Evolutionary conservation across 306 rosid genomes (phyloP).

Genomic region (Urtica urens): DNA sequence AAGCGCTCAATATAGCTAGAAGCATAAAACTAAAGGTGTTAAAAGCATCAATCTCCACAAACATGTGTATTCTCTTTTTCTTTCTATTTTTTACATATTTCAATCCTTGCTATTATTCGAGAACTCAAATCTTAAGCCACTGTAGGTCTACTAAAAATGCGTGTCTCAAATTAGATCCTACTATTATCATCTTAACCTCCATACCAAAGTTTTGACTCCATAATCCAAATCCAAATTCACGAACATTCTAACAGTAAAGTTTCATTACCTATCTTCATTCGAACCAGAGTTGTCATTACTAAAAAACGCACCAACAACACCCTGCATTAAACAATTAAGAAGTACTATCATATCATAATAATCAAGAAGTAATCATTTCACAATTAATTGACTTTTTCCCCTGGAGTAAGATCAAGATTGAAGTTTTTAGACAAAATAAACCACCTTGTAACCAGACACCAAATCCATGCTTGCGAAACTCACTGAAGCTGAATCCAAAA

Average conservation of each 20-base stretch:
- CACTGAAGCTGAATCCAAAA: constrained; percentile 10
- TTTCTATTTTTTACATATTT: background rate
- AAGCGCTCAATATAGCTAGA: constrained; percentile 75
- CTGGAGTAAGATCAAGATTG: too few species aligned
- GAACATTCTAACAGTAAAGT: background rate
- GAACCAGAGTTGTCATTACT: constrained; percentile 74
- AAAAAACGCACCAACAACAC: constrained; percentile 81
- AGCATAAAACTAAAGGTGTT: constrained; percentile 6
- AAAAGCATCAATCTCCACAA: background rate
- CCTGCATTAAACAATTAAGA: constrained; percentile 29
- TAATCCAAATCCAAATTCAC: background rate
- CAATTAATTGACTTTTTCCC: too few species aligned
- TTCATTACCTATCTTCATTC: constrained; percentile 63
- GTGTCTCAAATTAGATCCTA: too few species aligned
- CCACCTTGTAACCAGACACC: constrained; percentile 91
- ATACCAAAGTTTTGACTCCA: too few species aligned
- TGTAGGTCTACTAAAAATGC: too few species aligned
- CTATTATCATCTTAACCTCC: too few species aligned
- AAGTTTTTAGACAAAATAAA: background rate
- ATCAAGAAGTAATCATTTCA: background rate
- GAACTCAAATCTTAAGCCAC: background rate
- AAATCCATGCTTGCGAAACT: constrained; percentile 59
- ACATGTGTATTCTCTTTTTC: background rate
- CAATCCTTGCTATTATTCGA: background rate
- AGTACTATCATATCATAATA: background rate